Evolutionary conservation across 2,329 filamentous ascomycete species (phyloP).

Genomic region (Fusarium falciforme): DNA sequence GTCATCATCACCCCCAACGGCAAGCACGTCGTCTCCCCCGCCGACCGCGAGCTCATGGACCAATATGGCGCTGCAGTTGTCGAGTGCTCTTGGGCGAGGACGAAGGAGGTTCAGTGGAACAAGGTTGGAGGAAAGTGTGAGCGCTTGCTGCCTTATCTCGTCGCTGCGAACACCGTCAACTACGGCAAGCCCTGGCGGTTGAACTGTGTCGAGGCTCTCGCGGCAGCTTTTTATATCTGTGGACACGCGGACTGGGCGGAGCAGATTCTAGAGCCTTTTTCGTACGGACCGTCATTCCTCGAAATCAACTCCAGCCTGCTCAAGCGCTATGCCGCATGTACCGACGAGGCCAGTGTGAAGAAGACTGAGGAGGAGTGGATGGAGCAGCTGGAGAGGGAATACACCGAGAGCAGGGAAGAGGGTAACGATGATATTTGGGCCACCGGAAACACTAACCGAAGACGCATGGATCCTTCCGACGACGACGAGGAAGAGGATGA

Average conservation of each 20-base stretch:
- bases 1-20: slow-evolving; percentile 97
- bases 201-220: slow-evolving; percentile 95
- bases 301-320: slow-evolving; percentile 89
- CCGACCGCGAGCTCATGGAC: slow-evolving; percentile 84
- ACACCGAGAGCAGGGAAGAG: slow-evolving; percentile 79
- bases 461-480: slow-evolving; percentile 64
- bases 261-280: slow-evolving; percentile 84
- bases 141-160: slow-evolving; percentile 89
- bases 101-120: slow-evolving; percentile 89
- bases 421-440: slow-evolving; percentile 85
- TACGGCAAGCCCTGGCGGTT: slow-evolving; percentile 95
- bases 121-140: slow-evolving; percentile 95
- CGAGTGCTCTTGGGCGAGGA: slow-evolving; percentile 95
- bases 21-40: slow-evolving; percentile 84
- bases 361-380: slow-evolving; percentile 89
- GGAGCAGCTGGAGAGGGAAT: slow-evolving; percentile 89
- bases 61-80: slow-evolving; percentile 94
- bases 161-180: slow-evolving; percentile 96
- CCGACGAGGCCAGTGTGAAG: slow-evolving; percentile 85
- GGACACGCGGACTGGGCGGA: slow-evolving; percentile 92
- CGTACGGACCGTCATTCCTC: slow-evolving; percentile 88
- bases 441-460: slow-evolving; percentile 87
- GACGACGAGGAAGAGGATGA: slow-evolving; percentile 65
- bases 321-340: slow-evolving; percentile 85
- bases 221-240: slow-evolving; percentile 93